A percentile compares a stretch with the other conserved stretches of the same genome.
phyloP scores from a whole-genome alignment of 2,329 filamentous ascomycete genomes.

The Trichoderma asperellum region DNA sequence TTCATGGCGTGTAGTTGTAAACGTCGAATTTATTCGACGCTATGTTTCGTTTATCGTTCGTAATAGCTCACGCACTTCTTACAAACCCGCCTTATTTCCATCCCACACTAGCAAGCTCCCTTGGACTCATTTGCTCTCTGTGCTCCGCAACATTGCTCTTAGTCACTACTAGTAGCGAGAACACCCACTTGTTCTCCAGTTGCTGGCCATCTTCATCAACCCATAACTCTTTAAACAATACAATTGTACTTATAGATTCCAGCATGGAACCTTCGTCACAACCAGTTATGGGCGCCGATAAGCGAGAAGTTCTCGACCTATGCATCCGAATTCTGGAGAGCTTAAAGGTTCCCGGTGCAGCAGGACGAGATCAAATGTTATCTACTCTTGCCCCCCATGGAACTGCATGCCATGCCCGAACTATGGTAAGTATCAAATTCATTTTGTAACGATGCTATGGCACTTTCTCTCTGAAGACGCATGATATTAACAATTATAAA shows the following conservation, averaged over 20 bases:
- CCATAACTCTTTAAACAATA: not conserved
- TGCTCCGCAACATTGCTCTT: not conserved
- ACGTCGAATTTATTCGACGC: not conserved
- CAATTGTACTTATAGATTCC: not conserved
- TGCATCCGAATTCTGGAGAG: not conserved
- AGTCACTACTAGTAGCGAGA: not conserved
- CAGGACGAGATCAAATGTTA: not conserved
- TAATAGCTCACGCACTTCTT: not conserved
- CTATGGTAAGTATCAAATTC: not conserved
- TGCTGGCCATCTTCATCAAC: not conserved
- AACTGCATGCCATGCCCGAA: not conserved
- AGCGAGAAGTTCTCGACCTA: not conserved
- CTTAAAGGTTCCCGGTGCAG: not conserved
- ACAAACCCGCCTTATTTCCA: not conserved
- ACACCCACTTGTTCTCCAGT: not conserved
- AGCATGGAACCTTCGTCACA: not conserved
- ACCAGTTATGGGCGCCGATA: not conserved
- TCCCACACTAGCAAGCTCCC: not conserved
- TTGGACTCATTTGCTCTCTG: not conserved
- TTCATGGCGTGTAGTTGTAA: too few species aligned
- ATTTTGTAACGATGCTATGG: not conserved
- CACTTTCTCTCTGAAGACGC: not conserved
- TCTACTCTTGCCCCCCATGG: not conserved
- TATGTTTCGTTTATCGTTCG: not conserved
- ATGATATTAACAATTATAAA: not conserved